A percentile compares a stretch with the other conserved stretches of the same genome.
Conservation (phyloP, 164 flowering plant genomes). For the Stephania cephalantha region DNA sequence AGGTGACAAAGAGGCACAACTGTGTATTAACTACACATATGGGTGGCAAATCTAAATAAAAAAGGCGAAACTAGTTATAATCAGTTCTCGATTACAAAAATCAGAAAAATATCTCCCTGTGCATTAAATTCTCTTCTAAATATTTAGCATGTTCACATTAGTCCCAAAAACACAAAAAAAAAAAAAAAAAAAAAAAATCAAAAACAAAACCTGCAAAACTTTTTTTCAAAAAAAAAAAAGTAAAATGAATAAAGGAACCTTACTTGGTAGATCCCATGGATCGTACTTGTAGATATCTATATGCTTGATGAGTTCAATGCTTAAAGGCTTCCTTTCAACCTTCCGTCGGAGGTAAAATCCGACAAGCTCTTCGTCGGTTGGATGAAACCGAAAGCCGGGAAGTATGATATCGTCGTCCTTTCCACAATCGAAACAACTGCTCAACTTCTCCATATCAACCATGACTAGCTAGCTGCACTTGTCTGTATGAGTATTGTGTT, state of each 20-base stretch:
- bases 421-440: not conserved
- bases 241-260: slow-evolving; percentile 10
- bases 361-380: slow-evolving; percentile 83
- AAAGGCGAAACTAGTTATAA: too few relatives aligned
- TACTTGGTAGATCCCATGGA: slow-evolving; percentile 98
- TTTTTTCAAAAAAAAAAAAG: too few relatives aligned
- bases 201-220: too few relatives aligned
- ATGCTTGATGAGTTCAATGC: slow-evolving; percentile 63
- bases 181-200: too few relatives aligned
- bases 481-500: not conserved
- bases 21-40: too few relatives aligned
- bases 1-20: too few relatives aligned
- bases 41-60: too few relatives aligned
- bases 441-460: slow-evolving; percentile 12
- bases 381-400: slow-evolving; percentile 90
- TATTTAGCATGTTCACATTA: not conserved
- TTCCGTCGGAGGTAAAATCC: slow-evolving; percentile 72
- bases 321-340: slow-evolving; percentile 52
- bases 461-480: slow-evolving; percentile 2
- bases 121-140: not conserved
- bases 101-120: not conserved
- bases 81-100: not conserved
- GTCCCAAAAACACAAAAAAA: too few relatives aligned
- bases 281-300: slow-evolving; percentile 76
- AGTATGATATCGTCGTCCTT: slow-evolving; percentile 37